Conservation (phyloP, 2,329 filamentous ascomycete genomes). For the Colletotrichum musae region DNA sequence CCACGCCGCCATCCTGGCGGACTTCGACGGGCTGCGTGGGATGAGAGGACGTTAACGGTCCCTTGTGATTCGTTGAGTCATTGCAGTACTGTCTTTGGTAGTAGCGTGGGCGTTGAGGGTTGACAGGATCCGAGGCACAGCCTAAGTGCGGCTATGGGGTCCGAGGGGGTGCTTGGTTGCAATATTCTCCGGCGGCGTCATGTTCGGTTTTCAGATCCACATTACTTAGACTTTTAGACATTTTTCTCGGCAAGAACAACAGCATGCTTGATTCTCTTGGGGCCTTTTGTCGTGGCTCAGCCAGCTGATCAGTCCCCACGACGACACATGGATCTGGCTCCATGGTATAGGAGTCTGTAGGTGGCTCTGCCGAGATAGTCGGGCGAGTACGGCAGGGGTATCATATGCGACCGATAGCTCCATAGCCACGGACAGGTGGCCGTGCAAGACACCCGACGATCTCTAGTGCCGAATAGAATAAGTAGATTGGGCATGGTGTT, state of each 20-base stretch:
- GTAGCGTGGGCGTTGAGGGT: slow-evolving; percentile 22
- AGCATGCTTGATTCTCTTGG: background rate
- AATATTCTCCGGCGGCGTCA: slow-evolving; percentile 5
- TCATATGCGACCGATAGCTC: background rate
- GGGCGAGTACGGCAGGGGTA: background rate
- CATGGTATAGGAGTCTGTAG: background rate
- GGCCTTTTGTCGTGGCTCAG: slow-evolving; percentile 1
- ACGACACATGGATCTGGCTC: background rate
- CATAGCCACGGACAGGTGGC: background rate
- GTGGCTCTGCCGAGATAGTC: slow-evolving; percentile 10
- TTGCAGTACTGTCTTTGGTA: background rate
- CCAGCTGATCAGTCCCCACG: background rate
- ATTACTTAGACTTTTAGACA: slow-evolving; percentile 9
- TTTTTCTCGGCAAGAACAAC: background rate
- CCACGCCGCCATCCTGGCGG: slow-evolving; percentile 36
- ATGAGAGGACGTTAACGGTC: background rate
- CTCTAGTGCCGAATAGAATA: background rate
- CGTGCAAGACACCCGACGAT: slow-evolving; percentile 6
- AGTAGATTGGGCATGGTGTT: background rate
- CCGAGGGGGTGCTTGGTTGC: background rate
- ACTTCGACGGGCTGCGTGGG: slow-evolving; percentile 39
- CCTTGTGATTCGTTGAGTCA: background rate
- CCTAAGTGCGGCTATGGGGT: background rate
- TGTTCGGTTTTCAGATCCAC: background rate
- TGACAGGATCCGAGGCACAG: background rate